Percentiles rank a stretch among this genome's conserved stretches.
Evolutionary conservation across 148 eudicot genomes (phyloP).

Genomic region (Cornus suecica): DNA sequence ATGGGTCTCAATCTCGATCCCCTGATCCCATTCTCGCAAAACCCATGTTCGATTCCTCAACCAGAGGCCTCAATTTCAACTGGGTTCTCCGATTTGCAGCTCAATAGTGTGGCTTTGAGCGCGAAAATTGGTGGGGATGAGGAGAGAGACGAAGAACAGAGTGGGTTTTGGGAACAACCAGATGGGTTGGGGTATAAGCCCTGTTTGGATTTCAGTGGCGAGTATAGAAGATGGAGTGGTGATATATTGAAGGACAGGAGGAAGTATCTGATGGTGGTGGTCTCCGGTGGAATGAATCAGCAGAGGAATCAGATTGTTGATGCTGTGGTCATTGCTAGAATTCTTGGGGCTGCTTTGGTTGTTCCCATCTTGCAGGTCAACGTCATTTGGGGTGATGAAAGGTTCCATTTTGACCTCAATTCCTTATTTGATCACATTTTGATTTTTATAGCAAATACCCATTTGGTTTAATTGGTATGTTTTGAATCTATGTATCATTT

Average conservation of each 20-base stretch:
- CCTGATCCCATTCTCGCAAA: slow-evolving; percentile 34
- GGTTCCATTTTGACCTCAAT: slow-evolving; percentile 31
- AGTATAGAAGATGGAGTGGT: slow-evolving; percentile 31
- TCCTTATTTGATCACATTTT: background rate
- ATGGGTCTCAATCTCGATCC: slow-evolving; percentile 44
- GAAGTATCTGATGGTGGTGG: slow-evolving; percentile 81
- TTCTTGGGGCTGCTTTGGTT: slow-evolving; percentile 90
- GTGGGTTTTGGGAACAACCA: slow-evolving; percentile 74
- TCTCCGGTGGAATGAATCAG: slow-evolving; percentile 90
- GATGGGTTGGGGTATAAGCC: slow-evolving; percentile 76
- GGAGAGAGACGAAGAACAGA: slow-evolving; percentile 16
- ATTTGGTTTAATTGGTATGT: background rate
- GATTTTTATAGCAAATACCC: background rate
- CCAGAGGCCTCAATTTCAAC: slow-evolving; percentile 10
- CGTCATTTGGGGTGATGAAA: slow-evolving; percentile 94
- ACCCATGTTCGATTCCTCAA: slow-evolving; percentile 38
- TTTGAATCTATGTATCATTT: no score
- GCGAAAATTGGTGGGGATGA: background rate
- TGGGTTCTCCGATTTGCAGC: slow-evolving; percentile 24
- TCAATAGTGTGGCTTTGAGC: background rate
- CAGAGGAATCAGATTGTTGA: slow-evolving; percentile 99
- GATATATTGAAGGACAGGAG: slow-evolving; percentile 43
- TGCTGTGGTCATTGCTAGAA: slow-evolving; percentile 91
- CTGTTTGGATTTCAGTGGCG: slow-evolving; percentile 59
- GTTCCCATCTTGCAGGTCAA: slow-evolving; percentile 91